A percentile compares a stretch with the other conserved stretches of the same genome.
phyloP scores from a whole-genome alignment of 768 basidiomycete genomes.

The Tricholoma hemisulphureum region DNA sequence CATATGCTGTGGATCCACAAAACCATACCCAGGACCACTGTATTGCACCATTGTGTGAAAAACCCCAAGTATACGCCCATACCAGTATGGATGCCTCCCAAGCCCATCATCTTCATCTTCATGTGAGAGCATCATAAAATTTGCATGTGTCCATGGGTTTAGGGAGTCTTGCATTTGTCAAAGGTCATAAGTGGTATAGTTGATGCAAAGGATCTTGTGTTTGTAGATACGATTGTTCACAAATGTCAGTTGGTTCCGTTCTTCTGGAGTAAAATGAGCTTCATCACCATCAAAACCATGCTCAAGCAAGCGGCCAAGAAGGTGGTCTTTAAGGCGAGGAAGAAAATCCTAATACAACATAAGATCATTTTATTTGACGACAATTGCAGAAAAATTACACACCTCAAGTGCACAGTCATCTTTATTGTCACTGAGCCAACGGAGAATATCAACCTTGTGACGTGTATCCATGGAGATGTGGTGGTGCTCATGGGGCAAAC shows the following conservation, averaged over 20 bases:
- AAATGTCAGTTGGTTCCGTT: neutral
- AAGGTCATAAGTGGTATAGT: conserved; percentile 44
- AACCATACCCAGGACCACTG: conserved; percentile 3
- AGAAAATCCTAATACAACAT: conserved; percentile 21
- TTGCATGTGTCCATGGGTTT: conserved; percentile 30
- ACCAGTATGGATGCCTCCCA: conserved; percentile 21
- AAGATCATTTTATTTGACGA: neutral
- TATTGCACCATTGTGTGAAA: conserved; percentile 21
- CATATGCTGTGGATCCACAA: conserved; percentile 18
- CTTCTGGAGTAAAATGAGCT: conserved; percentile 4
- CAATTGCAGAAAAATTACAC: conserved; percentile 2
- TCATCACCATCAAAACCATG: conserved; percentile 16
- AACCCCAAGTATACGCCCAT: conserved; percentile 21
- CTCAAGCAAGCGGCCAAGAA: conserved; percentile 21
- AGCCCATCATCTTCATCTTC: conserved; percentile 7
- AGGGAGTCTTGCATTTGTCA: conserved; percentile 23
- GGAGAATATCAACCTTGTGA: conserved; percentile 9
- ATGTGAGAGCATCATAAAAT: conserved; percentile 28
- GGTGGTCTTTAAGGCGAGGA: conserved; percentile 26
- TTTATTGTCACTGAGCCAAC: conserved; percentile 9
- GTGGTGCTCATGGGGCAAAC: conserved; percentile 9
- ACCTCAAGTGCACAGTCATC: conserved; percentile 22
- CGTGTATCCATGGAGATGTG: conserved; percentile 13
- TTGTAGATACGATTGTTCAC: conserved; percentile 4
- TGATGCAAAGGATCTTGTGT: conserved; percentile 32